Evolutionary conservation across 2,329 filamentous ascomycete genomes (phyloP), one percentile per base, ranked within the genome.

Genomic region (Balansia obtecta): DNA sequence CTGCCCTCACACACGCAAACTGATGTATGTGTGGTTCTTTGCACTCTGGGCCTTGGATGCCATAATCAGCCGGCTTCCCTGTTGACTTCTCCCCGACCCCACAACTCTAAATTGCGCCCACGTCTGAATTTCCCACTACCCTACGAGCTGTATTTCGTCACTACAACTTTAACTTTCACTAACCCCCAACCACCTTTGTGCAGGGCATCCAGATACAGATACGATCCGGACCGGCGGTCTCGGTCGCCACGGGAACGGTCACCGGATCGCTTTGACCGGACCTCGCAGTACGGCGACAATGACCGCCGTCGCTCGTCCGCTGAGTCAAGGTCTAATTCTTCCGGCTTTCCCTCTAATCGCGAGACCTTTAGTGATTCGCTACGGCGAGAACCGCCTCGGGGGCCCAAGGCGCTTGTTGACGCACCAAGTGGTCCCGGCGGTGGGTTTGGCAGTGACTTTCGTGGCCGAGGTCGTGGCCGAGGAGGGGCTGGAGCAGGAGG

Each of bases 371-470:
- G 75, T 50, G 77, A 81, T 58, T 62, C 74, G 57, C 55, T 75
- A 63, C 64, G 71, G 32, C 76, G 84, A 56, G 87, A 94, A 55
- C 83, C 86, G 2, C 89, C 89, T 3, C 78, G 88, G 50, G 89
- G 86, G 0, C 88, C 89, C 11, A 88, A 90, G 65, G 87, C 86
- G 4, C 71, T 89, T 51, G 77, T 85, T 53, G 86, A 91, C 53
- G 69, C 79, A 32, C 77, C 80, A n/a, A 79, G 76, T 55, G 82
- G 81, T 32, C 83, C 82, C 13, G 77, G 86, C 51, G 83, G 82
- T 51, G 80, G 79, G 9, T 86, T 83, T 60, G 70, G 71, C 2
- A 75, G 79, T 22, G 85, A 88, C 48, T 83, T 82, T 57, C 73
- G 79, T 55, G 73, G 72, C 51, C 63, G 68, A 42, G 63, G 69